Percentiles rank a stretch among this genome's conserved stretches.
These are phyloP conservation scores for Neurospora tetrasperma DNA, from an alignment of 495 filamentous ascomycete species.

Conservation along the genomic window DNA sequence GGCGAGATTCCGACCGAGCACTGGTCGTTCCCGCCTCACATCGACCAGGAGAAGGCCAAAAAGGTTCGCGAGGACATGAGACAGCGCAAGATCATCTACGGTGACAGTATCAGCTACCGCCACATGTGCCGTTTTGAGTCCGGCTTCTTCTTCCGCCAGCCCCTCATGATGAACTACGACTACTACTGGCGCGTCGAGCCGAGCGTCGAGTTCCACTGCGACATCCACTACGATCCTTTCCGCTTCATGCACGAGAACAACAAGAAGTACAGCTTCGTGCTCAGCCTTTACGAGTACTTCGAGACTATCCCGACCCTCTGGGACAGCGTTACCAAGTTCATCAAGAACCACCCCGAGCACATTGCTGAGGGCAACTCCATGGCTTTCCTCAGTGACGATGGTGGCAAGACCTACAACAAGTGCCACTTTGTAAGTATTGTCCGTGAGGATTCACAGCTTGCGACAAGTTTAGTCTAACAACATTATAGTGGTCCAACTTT, in stretches of 20 bases:
- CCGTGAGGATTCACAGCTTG: neutral
- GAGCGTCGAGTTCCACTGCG: constrained; percentile 79
- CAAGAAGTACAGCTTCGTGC: constrained; percentile 84
- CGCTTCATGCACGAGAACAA: constrained; percentile 77
- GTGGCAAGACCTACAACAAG: constrained; percentile 82
- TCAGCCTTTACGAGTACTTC: constrained; percentile 87
- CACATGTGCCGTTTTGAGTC: constrained; percentile 95
- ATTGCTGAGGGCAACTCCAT: constrained; percentile 76
- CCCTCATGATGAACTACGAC: constrained; percentile 72
- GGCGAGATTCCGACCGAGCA: constrained; percentile 75
- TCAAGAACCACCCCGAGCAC: constrained; percentile 78
- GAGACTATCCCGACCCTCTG: constrained; percentile 95
- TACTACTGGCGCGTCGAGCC: constrained; percentile 93
- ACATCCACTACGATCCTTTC: constrained; percentile 76
- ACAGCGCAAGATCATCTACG: constrained; percentile 82
- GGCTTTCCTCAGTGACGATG: constrained; percentile 84
- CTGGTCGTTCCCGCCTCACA: constrained; percentile 82
- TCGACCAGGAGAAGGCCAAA: constrained; percentile 74
- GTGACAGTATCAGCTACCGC: constrained; percentile 82
- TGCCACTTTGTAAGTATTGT: constrained; percentile 77
- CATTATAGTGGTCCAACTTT: constrained; percentile 76
- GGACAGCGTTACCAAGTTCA: constrained; percentile 88
- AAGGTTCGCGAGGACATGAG: constrained; percentile 79
- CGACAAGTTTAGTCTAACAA: neutral
- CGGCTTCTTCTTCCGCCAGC: constrained; percentile 85